Evolutionary conservation across 306 rosid genomes (phyloP), one percentile per base, ranked within the genome.

Genomic region (Mimosa pudica): DNA sequence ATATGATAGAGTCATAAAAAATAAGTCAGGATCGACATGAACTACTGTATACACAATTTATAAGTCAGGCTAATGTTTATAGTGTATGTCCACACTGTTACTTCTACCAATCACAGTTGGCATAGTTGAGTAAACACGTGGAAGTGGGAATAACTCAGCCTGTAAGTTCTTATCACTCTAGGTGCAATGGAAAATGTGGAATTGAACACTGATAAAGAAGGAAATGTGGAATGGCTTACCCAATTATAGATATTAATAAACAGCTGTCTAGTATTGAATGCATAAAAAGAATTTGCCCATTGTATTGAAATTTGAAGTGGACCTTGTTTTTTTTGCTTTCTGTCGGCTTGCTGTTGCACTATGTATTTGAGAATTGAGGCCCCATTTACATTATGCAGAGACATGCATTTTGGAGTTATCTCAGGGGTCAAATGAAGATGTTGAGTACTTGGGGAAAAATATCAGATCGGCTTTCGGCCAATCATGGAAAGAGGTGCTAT

Each of bases 391-490:
- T 78, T 46, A 10, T 68, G 54, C 82, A 87, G 95, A 88, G 63
- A 79, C 70, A 1, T 77, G 90, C 74, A 69, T 91, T 64, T 44
- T 95, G 82, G 89, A 88, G 36, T n/a, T 85, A 4, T 12, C 91
- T 3, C 72, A 83, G 73, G 82, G 77, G 64, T 64, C 81, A 8
- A 85, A 84, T 48, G 82, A 76, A 6, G 95, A 88, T 32, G 83
- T 83, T 1, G 57, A 73, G 24, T 10, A 45, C 48, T 82, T 92
- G 78, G 92, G 82, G 10, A 60, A 84, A 11, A 67, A 74, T 81
- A 52, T 92, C 14, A 95, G 87, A 91, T 75, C 72, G n/a, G 92
- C 92, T 72, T 92, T 95, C 79, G 94, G 97, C 3, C 3, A 85
- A 0, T 85, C 87, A 0, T 95, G 98, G 98, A 93, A 88, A 79